phyloP scores from a whole-genome alignment of 768 basidiomycete genomes.

The Cantharellus cinnabarinus region DNA sequence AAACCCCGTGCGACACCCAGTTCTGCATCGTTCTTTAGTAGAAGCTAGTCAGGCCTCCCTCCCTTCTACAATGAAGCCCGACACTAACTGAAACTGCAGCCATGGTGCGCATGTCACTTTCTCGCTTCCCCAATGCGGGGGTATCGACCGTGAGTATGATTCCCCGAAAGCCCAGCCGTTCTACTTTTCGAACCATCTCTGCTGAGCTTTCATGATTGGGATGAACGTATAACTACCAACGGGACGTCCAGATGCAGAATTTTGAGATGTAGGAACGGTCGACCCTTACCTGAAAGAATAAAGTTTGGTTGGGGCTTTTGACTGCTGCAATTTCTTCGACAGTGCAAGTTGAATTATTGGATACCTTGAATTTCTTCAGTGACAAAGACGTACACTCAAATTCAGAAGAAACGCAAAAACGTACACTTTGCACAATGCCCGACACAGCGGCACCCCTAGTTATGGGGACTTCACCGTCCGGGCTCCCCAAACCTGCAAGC shows the following conservation, averaged over 20 bases:
- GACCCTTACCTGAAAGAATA: constrained; percentile 7
- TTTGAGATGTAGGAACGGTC: neutral
- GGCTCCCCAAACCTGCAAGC: constrained; percentile 25
- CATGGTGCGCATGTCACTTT: constrained; percentile 27
- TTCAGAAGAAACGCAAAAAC: constrained; percentile 3
- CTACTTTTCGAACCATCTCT: constrained; percentile 48
- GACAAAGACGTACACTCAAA: neutral
- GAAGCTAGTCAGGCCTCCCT: neutral
- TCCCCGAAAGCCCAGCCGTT: constrained; percentile 58
- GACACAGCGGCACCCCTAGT: constrained; percentile 23
- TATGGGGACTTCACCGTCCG: constrained; percentile 29
- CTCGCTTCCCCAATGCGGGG: constrained; percentile 60
- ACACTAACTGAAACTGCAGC: neutral
- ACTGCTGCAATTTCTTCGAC: constrained; percentile 8
- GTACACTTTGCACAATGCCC: constrained; percentile 29
- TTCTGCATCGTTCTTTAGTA: neutral
- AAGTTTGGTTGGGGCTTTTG: constrained; percentile 4
- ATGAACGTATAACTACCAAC: constrained; percentile 52
- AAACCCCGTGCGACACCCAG: constrained; percentile 17
- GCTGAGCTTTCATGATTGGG: constrained; percentile 43
- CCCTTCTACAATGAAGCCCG: neutral
- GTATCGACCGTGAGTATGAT: constrained; percentile 89
- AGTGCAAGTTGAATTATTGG: constrained; percentile 7
- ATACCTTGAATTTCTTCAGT: neutral
- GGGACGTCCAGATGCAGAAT: neutral